Evolutionary conservation across 2,329 filamentous ascomycete species (phyloP).

Genomic region (Aspergillus oerlinghausenensis): DNA sequence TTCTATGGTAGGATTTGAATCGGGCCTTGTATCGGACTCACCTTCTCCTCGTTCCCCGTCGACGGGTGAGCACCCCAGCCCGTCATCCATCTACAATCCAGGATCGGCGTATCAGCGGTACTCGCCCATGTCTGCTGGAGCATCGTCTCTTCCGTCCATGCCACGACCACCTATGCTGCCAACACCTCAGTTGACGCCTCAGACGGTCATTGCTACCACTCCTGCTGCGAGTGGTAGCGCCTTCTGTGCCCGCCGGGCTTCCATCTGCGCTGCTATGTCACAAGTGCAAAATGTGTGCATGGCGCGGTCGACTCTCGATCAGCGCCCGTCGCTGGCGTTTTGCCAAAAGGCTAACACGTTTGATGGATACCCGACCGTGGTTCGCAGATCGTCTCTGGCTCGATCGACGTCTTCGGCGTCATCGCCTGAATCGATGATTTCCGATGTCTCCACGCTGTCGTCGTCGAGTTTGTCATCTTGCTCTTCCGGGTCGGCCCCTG

Average conservation of each 20-base stretch:
- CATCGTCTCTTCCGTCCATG: constrained; percentile 51
- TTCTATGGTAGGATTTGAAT: constrained; percentile 23
- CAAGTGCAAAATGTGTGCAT: constrained; percentile 52
- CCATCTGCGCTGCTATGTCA: constrained; percentile 57
- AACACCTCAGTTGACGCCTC: constrained; percentile 60
- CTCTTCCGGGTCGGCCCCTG: constrained; percentile 49
- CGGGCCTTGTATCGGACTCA: constrained; percentile 21
- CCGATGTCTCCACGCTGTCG: constrained; percentile 54
- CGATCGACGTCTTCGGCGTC: constrained; percentile 50
- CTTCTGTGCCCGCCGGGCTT: constrained; percentile 48
- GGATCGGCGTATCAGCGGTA: constrained; percentile 26
- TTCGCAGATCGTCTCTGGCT: constrained; percentile 46
- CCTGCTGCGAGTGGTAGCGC: constrained; percentile 57
- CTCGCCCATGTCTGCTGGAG: constrained; percentile 48
- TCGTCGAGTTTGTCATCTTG: constrained; percentile 50
- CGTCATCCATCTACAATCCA: constrained; percentile 22
- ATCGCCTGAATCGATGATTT: constrained; percentile 61
- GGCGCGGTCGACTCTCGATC: constrained; percentile 54
- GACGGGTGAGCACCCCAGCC: constrained; percentile 19
- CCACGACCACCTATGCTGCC: constrained; percentile 53
- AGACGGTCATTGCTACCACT: constrained; percentile 50
- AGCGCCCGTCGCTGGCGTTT: constrained; percentile 38
- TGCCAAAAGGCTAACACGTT: constrained; percentile 34
- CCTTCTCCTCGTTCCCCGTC: constrained; percentile 26
- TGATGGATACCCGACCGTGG: constrained; percentile 47